These are phyloP conservation scores for Penicillium sp. DNA, from an alignment of 2,329 filamentous ascomycete species.

Conservation along the genomic window DNA sequence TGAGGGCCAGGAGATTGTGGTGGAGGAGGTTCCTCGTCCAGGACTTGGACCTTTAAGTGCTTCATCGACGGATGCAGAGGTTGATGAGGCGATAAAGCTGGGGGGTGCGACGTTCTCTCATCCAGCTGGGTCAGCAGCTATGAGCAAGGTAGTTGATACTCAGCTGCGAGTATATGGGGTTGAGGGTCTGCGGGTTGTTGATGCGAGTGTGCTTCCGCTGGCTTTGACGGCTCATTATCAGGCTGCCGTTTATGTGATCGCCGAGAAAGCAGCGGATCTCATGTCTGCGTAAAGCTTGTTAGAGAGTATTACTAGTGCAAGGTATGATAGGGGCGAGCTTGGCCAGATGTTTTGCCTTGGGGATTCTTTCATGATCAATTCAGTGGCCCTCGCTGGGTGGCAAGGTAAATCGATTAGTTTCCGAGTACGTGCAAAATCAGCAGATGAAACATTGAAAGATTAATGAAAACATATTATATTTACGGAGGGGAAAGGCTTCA, in stretches of 20 bases:
- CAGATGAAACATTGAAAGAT: no score
- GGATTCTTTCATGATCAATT: background rate
- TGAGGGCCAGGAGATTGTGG: background rate
- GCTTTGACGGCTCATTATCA: constrained; percentile 21
- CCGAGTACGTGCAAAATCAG: no score
- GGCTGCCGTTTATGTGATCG: constrained; percentile 20
- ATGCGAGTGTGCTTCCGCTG: constrained; percentile 27
- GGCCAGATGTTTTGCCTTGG: background rate
- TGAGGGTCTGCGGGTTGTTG: constrained; percentile 22
- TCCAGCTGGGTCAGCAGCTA: background rate
- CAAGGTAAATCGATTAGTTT: no score
- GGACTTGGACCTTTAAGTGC: background rate
- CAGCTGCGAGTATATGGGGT: constrained; percentile 19
- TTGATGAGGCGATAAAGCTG: background rate
- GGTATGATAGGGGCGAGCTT: background rate
- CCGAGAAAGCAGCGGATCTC: constrained; percentile 12
- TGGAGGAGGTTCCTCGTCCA: background rate
- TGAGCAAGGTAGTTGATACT: constrained; percentile 9
- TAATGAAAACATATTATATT: no score
- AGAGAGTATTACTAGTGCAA: background rate
- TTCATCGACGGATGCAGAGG: background rate
- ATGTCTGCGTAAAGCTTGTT: background rate
- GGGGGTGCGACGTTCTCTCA: background rate
- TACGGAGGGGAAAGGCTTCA: no score
- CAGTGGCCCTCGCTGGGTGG: no score